Evolutionary conservation across 2,329 filamentous ascomycete genomes (phyloP), one percentile per base, ranked within the genome.

Genomic region (Ophiostoma ips): DNA sequence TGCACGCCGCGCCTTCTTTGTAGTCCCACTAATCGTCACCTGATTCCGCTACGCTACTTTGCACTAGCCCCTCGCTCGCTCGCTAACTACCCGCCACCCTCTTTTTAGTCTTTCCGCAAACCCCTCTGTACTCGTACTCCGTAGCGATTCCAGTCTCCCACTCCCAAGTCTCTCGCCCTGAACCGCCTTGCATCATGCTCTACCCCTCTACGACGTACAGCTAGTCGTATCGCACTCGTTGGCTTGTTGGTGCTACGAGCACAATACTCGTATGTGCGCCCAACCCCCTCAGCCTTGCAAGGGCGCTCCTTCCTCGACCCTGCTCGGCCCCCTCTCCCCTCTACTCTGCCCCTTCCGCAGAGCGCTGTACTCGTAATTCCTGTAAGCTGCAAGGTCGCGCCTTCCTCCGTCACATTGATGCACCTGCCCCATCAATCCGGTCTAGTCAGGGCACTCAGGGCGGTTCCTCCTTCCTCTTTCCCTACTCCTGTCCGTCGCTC

Each of bases 361-460:
- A 11, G 21, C 40, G n/a, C 40, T 43, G 40, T 30, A 43, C 10
- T 30, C 40, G n/a, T 43, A 43, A 31, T 28, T 28, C 40, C 40
- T 43, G 40, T 43, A 43, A 43, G 40, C 21, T 43, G 30, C 40
- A 28, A 28, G 24, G 24, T 28, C 24, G 24, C 24, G 24, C 30
- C 40, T 43, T 10, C 11, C 40, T 12, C 15, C 40, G 24, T 43
- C 40, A 43, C 40, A 43, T 43, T 30, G 40, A 43, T 43, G 40
- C 40, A 43, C 40, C 40, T 43, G 40, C 28, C 30, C 40, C 40
- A 43, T 43, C 40, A 43, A 43, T 43, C 21, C 24, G 40, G 40
- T 30, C 40, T 43, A 43, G 40, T 43, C 40, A 43, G 40, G 40
- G 40, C 40, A 43, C 40, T 43, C 40, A 43, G 40, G 40, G 40